Evolutionary conservation across 2,329 filamentous ascomycete genomes (phyloP).

Genomic region (Epichloe sylvatica): DNA sequence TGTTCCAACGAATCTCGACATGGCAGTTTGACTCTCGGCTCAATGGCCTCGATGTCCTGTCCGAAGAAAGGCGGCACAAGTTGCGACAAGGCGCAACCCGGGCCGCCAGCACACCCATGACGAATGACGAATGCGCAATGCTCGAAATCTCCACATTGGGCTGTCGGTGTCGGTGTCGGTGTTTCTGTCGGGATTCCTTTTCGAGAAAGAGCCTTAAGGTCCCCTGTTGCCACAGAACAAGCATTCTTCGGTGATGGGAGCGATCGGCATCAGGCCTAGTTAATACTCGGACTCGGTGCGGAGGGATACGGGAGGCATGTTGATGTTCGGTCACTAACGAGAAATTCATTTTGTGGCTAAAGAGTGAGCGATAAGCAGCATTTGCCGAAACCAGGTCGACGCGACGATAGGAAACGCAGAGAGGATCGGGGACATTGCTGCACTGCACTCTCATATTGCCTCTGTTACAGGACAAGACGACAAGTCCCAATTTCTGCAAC

Average conservation of each 20-base stretch:
- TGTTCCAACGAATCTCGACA: not conserved
- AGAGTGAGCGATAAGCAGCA: not conserved
- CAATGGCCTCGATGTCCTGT: too few species aligned
- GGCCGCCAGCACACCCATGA: not conserved
- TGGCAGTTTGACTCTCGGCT: too few species aligned
- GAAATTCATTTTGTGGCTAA: not conserved
- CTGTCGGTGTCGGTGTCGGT: constrained; percentile 3
- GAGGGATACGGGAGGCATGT: too few species aligned
- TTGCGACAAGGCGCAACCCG: too few species aligned
- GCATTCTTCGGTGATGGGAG: not conserved
- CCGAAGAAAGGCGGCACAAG: too few species aligned
- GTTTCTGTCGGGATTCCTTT: constrained; percentile 8
- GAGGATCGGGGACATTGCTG: not conserved
- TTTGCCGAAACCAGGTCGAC: not conserved
- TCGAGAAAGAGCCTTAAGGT: constrained; percentile 6
- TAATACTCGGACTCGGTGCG: not conserved
- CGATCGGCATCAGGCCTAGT: not conserved
- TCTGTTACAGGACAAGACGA: not conserved
- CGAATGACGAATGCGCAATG: not conserved
- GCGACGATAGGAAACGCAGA: not conserved
- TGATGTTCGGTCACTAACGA: not conserved
- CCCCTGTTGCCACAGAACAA: not conserved
- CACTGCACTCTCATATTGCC: not conserved
- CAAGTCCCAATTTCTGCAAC: not conserved
- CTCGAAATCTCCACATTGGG: not conserved